Conservation (phyloP, 352 stramenopile genomes). For the Phytophthora foliorum region DNA sequence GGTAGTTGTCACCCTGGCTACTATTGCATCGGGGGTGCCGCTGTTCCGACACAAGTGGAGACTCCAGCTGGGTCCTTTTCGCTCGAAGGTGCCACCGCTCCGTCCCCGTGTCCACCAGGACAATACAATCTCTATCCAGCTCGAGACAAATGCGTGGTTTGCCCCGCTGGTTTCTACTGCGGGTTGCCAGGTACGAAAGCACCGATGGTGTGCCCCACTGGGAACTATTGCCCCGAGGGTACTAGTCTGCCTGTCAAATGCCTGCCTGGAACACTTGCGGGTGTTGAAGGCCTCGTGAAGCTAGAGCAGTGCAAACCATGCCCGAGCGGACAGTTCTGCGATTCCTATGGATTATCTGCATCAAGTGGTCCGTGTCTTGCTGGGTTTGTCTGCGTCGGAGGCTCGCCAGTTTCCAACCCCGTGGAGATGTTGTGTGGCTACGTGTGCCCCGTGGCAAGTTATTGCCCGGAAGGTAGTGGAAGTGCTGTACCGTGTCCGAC, state of each 20-base stretch:
- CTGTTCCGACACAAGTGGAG: slow-evolving; percentile 61
- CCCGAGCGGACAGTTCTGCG: slow-evolving; percentile 88
- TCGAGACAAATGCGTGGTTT: slow-evolving; percentile 69
- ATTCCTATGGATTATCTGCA: slow-evolving; percentile 72
- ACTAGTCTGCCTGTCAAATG: slow-evolving; percentile 74
- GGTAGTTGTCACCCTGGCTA: slow-evolving; percentile 82
- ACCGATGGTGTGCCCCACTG: slow-evolving; percentile 61
- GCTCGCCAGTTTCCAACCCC: slow-evolving; percentile 69
- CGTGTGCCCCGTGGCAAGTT: slow-evolving; percentile 74
- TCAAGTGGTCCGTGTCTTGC: slow-evolving; percentile 70
- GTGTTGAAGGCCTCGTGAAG: slow-evolving; percentile 66
- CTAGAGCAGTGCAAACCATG: slow-evolving; percentile 85
- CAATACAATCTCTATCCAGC: slow-evolving; percentile 69
- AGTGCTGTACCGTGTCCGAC: slow-evolving; percentile 64
- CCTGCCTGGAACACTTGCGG: slow-evolving; percentile 63
- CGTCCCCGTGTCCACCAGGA: slow-evolving; percentile 62
- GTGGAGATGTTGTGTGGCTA: slow-evolving; percentile 56
- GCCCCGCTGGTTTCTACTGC: slow-evolving; percentile 81
- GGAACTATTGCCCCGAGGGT: slow-evolving; percentile 73
- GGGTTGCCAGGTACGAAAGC: slow-evolving; percentile 57
- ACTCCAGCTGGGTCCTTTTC: slow-evolving; percentile 67
- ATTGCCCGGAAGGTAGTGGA: slow-evolving; percentile 74
- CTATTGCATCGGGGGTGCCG: slow-evolving; percentile 76
- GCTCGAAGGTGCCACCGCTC: slow-evolving; percentile 48
- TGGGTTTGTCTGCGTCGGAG: slow-evolving; percentile 69